Conservation (phyloP, 2,329 filamentous ascomycete species). For the Dothistroma septosporum region DNA sequence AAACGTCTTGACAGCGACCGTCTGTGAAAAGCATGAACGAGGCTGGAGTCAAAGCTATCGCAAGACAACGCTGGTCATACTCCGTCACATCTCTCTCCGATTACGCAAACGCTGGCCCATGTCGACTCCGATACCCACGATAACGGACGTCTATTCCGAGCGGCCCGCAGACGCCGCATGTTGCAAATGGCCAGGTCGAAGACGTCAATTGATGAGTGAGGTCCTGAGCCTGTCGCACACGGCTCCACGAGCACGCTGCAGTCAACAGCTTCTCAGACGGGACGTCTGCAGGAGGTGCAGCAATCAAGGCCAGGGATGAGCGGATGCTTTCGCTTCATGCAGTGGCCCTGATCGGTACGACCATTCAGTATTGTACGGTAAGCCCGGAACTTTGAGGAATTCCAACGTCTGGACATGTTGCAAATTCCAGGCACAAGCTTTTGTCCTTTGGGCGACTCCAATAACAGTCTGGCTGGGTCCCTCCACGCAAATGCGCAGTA, state of each 20-base stretch:
- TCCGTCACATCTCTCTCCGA: neutral
- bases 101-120: conserved; percentile 9
- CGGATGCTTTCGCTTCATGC: conserved; percentile 4
- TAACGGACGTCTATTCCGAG: conserved; percentile 1
- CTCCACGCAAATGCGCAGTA: neutral
- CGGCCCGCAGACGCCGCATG: conserved; percentile 3
- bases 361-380: neutral
- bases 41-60: neutral
- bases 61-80: neutral
- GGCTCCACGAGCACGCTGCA: conserved; percentile 13
- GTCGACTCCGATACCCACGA: neutral
- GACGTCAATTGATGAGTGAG: neutral
- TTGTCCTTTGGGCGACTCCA: neutral
- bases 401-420: neutral
- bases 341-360: neutral
- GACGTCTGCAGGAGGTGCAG: conserved; percentile 5
- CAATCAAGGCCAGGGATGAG: conserved; percentile 6
- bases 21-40: neutral
- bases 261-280: conserved; percentile 7
- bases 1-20: conserved; percentile 2
- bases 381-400: neutral
- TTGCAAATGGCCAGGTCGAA: neutral
- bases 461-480: neutral
- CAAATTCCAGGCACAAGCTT: conserved; percentile 1
- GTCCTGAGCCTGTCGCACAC: neutral